phyloP scores from a whole-genome alignment of 768 basidiomycete species.

The Glaciozyma antarctica region DNA sequence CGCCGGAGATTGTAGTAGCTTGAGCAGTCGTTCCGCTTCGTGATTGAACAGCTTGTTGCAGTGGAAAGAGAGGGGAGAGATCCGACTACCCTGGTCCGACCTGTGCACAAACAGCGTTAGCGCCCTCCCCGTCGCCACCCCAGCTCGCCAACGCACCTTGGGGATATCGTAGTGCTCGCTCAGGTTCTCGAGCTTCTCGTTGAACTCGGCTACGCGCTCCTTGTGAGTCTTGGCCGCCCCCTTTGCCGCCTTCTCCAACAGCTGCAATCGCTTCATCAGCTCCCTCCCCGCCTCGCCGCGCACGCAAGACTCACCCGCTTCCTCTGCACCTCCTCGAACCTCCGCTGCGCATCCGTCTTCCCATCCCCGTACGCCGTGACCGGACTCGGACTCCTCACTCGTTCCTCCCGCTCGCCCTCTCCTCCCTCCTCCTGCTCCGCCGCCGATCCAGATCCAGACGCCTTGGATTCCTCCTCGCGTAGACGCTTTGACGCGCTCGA shows the following conservation, averaged over 20 bases:
- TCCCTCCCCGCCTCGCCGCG: not conserved
- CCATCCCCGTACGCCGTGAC: conserved; percentile 22
- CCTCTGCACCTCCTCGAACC: conserved; percentile 80
- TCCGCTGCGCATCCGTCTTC: conserved; percentile 61
- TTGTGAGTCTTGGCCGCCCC: conserved; percentile 81
- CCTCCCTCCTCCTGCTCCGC: not conserved
- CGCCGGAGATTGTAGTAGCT: no score
- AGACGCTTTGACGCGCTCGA: conserved; percentile 17
- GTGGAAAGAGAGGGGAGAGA: no score
- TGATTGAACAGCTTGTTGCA: no score
- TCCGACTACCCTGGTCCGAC: conserved; percentile 14
- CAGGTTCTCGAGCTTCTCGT: conserved; percentile 69
- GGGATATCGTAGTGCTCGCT: conserved; percentile 94
- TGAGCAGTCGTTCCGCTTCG: no score
- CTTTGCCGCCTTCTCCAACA: conserved; percentile 63
- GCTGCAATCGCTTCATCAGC: conserved; percentile 42
- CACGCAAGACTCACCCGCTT: conserved; percentile 54
- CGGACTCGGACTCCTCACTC: not conserved
- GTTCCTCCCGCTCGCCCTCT: not conserved
- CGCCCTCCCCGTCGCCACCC: not conserved
- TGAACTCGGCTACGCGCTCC: conserved; percentile 84
- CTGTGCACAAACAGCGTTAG: not conserved
- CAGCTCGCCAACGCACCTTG: conserved; percentile 49
- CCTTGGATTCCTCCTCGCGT: conserved; percentile 3
- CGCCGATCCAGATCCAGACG: not conserved